phyloP scores from a whole-genome alignment of 2,329 filamentous ascomycete genomes.

The Microdochium bolleyi region DNA sequence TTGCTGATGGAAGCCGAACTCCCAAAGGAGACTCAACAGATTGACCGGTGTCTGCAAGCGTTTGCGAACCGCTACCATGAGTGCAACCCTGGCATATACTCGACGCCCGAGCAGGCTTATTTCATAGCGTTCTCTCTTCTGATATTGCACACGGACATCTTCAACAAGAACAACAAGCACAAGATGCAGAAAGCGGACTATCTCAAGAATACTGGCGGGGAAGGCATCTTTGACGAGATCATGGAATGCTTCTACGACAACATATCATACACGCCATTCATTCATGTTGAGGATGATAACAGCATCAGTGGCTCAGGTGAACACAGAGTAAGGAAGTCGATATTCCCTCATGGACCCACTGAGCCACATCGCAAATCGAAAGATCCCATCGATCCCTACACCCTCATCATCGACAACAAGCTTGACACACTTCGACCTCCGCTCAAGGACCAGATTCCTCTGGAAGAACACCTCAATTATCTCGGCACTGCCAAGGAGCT shows the following conservation, averaged over 20 bases:
- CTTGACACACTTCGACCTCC: slow-evolving; percentile 76
- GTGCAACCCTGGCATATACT: slow-evolving; percentile 94
- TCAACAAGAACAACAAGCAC: slow-evolving; percentile 99
- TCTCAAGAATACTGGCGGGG: slow-evolving; percentile 85
- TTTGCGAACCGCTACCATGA: slow-evolving; percentile 97
- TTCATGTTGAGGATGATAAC: slow-evolving; percentile 89
- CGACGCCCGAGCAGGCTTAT: slow-evolving; percentile 88
- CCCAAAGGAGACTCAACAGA: slow-evolving; percentile 96
- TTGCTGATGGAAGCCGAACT: slow-evolving; percentile 93
- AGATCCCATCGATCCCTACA: slow-evolving; percentile 92
- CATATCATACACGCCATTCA: slow-evolving; percentile 95
- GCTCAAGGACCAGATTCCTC: slow-evolving; percentile 82
- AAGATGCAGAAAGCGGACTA: slow-evolving; percentile 98
- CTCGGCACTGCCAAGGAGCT: slow-evolving; percentile 67
- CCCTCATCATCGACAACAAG: slow-evolving; percentile 84
- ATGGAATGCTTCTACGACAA: slow-evolving; percentile 98
- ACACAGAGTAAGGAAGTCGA: slow-evolving; percentile 57
- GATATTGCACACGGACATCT: slow-evolving; percentile 96
- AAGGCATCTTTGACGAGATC: slow-evolving; percentile 89
- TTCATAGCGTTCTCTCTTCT: slow-evolving; percentile 96
- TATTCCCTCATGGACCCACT: slow-evolving; percentile 57
- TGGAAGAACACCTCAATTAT: slow-evolving; percentile 90
- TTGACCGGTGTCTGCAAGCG: slow-evolving; percentile 86
- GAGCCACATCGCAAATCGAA: slow-evolving; percentile 61
- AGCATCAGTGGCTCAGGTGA: slow-evolving; percentile 61